Conservation (phyloP, 2,329 filamentous ascomycete species). For the Teratosphaeria zuluensis region DNA sequence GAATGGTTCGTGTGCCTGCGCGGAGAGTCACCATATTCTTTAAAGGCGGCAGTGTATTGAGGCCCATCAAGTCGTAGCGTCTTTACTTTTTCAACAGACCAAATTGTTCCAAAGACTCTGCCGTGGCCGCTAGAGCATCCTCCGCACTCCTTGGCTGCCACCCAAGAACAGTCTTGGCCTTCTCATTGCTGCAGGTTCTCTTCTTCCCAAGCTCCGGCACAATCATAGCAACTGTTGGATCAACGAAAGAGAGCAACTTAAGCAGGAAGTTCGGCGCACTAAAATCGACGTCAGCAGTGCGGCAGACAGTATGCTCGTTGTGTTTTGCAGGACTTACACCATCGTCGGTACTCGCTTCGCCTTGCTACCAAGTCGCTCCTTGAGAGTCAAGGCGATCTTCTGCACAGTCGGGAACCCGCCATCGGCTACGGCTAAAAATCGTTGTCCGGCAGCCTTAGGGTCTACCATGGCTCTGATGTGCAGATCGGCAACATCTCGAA, state of each 20-base stretch:
- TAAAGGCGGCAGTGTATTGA: background rate
- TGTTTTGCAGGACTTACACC: background rate
- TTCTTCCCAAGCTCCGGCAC: constrained; percentile 16
- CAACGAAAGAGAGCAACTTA: constrained; percentile 9
- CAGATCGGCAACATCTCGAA: constrained; percentile 25
- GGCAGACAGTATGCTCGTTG: background rate
- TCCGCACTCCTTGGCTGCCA: constrained; percentile 17
- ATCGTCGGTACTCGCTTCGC: background rate
- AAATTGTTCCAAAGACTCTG: constrained; percentile 13
- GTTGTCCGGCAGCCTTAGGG: constrained; percentile 15
- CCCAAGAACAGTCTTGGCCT: constrained; percentile 17
- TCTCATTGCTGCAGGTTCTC: constrained; percentile 13
- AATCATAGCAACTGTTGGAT: constrained; percentile 13
- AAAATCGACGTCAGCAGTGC: background rate
- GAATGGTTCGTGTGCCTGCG: too few species aligned
- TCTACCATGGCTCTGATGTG: constrained; percentile 23
- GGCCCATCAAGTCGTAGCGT: background rate
- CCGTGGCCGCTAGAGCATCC: constrained; percentile 15
- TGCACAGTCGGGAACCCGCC: constrained; percentile 9
- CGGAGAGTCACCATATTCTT: too few species aligned
- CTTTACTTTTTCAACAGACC: constrained; percentile 9
- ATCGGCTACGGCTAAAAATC: constrained; percentile 14
- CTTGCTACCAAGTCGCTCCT: constrained; percentile 9
- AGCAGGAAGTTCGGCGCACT: constrained; percentile 16
- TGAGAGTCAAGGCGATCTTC: constrained; percentile 18